phyloP scores from a whole-genome alignment of 225 moss, liverwort and hornwort genomes.

The Marchantia polymorpha region DNA sequence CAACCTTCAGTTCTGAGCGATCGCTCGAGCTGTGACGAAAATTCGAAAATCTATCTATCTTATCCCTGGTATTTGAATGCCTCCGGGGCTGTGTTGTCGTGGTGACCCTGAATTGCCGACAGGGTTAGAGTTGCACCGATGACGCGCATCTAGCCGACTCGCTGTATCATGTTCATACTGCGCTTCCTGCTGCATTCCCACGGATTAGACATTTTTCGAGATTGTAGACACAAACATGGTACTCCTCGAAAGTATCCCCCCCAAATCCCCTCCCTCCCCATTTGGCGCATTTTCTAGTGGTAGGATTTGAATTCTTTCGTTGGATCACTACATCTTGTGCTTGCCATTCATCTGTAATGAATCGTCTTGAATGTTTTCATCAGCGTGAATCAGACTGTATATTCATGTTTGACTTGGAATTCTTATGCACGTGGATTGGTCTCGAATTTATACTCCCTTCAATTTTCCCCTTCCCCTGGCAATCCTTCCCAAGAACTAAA shows the following conservation, averaged over 20 bases:
- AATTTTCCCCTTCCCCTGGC: not conserved
- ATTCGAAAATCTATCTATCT: not conserved
- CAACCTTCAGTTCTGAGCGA: not conserved
- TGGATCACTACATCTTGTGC: not conserved
- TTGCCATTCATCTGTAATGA: not conserved
- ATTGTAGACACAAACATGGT: conserved; percentile 13
- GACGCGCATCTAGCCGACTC: conserved; percentile 4
- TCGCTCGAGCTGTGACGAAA: not conserved
- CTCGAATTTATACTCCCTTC: not conserved
- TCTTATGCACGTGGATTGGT: not conserved
- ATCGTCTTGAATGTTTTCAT: no score
- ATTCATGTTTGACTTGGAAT: not conserved
- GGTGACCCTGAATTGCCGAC: conserved; percentile 2
- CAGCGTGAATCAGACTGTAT: not conserved
- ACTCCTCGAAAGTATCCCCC: not conserved
- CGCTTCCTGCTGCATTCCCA: conserved; percentile 17
- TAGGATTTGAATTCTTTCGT: not conserved
- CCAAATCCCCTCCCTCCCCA: not conserved
- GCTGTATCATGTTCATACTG: conserved; percentile 22
- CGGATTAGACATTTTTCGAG: conserved; percentile 16
- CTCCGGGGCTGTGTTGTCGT: not conserved
- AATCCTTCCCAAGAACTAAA: not conserved
- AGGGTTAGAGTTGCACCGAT: not conserved
- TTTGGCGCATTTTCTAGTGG: not conserved
- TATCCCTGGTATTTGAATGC: not conserved